Conservation (phyloP, 768 basidiomycete genomes). For the Filobasidium wieringae region DNA sequence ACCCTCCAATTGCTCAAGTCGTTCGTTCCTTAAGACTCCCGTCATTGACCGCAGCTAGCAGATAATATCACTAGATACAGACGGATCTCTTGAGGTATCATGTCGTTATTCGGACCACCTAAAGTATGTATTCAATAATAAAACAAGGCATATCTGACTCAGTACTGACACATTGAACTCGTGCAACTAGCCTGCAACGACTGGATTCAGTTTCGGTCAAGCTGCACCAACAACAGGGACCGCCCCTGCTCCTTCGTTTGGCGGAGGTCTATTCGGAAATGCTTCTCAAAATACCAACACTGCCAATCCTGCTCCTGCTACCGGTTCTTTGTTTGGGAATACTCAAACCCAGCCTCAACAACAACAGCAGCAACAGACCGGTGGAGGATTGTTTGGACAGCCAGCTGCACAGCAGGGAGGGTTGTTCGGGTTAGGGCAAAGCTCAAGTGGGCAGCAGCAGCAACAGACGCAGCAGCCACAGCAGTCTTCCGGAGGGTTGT, state of each 20-base stretch:
- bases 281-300: neutral
- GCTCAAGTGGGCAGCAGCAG: neutral
- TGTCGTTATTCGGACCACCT: neutral
- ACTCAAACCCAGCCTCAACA: slow-evolving; percentile 6
- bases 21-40: no score
- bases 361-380: slow-evolving; percentile 2
- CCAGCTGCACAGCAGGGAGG: neutral
- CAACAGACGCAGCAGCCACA: neutral
- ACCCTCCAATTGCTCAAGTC: no score
- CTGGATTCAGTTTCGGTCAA: neutral
- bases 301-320: neutral
- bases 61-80: no score
- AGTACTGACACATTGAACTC: neutral
- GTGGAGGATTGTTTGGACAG: slow-evolving; percentile 3
- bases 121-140: neutral
- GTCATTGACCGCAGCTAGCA: no score
- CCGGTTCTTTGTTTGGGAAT: neutral
- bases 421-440: neutral
- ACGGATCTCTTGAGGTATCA: no score
- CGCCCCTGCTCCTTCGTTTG: neutral
- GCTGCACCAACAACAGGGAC: neutral
- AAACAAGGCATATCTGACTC: neutral
- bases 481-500: neutral
- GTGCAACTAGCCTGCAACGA: neutral
- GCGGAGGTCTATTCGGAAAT: neutral